Base-by-base conservation (phyloP, 2,329 filamentous ascomycete species). In the Trichoderma koningiopsis region DNA sequence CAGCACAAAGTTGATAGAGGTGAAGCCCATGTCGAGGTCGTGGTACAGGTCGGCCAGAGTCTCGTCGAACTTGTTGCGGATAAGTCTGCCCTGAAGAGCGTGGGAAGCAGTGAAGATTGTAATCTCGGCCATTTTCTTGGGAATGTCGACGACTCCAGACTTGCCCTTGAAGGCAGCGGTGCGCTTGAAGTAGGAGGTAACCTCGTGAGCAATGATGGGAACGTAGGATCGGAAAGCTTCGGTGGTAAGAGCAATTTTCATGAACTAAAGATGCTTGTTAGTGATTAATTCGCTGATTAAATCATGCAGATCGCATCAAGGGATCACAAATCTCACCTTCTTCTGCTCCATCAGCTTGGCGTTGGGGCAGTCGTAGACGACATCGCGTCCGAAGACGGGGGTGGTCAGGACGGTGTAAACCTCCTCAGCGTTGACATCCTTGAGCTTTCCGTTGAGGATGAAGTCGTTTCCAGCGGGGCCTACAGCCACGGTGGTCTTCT, bases 281-380 rank as follows among this genome's bases (percentile, higher is more conserved):
- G 72, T 47, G 7, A 0, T 31, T 14, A 1, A 53, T 19, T 7
- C 4, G 1, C 16, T 13, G 8, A 22, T 35, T 62, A 22, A 43
- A 27, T 19, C 14, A 22, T 22, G 11, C 35, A 6, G 10, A n/a
- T 2, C 5, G 49, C n/a, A 35, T 6, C 3, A n/a, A 5, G 24
- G 29, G 29, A 52, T 22, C 16, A 29, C 29, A 58, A 65, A 49
- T 70, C 81, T 72, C 79, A 94, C 92, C 88, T 95, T 96, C 85
- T 97, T 97, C 85, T 97, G 93, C 83, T 97, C 93, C 93, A 97
- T 96, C 77, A 97, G 87, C 82, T 96, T 96, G 70, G 92, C 86
- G 79, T 96, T 96, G 53, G 93, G 92, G 81, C 93, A 96, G 79
- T 96, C 93, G 78, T 96, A 97, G 66, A 96, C 92, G 31, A 97